Conservation (phyloP, 1,284 basidiomycete genomes). For the Lignosus rhinocerotis region DNA sequence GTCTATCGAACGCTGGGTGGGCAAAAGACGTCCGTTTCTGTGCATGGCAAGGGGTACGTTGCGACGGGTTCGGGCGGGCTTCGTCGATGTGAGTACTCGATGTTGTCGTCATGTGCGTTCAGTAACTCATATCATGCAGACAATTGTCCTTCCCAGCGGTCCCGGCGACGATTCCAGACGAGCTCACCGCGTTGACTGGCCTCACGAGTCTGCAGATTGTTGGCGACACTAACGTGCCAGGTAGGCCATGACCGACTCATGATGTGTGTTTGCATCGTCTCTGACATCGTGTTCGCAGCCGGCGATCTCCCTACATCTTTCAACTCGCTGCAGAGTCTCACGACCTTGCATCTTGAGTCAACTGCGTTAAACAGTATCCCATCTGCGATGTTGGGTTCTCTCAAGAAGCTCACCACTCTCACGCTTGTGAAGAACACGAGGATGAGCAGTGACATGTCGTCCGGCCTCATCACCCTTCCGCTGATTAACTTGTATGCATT, state of each 20-base stretch:
- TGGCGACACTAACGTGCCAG: constrained; percentile 44
- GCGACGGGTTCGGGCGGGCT: constrained; percentile 43
- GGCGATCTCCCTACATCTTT: constrained; percentile 43
- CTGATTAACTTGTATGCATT: constrained; percentile 45
- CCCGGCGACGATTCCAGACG: constrained; percentile 44
- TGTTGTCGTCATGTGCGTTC: neutral
- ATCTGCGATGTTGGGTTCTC: constrained; percentile 36
- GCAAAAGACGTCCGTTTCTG: constrained; percentile 48
- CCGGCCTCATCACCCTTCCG: constrained; percentile 36
- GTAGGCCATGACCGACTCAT: constrained; percentile 26
- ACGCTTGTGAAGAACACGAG: constrained; percentile 46
- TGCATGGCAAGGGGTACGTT: constrained; percentile 49
- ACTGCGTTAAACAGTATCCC: constrained; percentile 45
- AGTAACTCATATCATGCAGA: constrained; percentile 28
- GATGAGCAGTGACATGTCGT: constrained; percentile 45
- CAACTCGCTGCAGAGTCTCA: constrained; percentile 39
- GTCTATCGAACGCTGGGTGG: constrained; percentile 47
- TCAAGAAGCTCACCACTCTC: constrained; percentile 41
- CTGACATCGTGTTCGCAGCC: constrained; percentile 28
- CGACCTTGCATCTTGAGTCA: constrained; percentile 45
- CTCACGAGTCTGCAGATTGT: constrained; percentile 43
- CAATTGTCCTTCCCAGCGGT: constrained; percentile 48
- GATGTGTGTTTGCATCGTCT: neutral
- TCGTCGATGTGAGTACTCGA: constrained; percentile 43
- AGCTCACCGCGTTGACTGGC: constrained; percentile 43